These are phyloP conservation scores for Penicillium goetzii DNA, from an alignment of 495 filamentous ascomycete genomes.

Conservation along the genomic window DNA sequence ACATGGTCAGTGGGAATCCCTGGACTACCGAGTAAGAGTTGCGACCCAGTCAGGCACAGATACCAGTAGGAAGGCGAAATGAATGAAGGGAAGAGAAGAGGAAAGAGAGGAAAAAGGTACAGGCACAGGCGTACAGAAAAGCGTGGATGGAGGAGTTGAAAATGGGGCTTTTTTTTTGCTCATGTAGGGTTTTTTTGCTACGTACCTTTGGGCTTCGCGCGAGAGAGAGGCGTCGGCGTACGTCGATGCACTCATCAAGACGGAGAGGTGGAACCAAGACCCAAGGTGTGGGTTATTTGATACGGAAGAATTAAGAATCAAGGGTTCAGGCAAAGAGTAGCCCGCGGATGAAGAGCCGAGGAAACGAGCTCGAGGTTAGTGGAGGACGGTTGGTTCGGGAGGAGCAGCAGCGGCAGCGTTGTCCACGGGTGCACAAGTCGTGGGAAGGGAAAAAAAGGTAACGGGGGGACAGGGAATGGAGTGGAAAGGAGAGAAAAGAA, in stretches of 20 bases:
- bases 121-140: neutral
- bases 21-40: constrained; percentile 40
- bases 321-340: neutral
- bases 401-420: neutral
- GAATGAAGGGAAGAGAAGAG: constrained; percentile 11
- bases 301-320: constrained; percentile 8
- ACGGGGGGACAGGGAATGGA: constrained; percentile 14
- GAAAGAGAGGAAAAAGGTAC: neutral
- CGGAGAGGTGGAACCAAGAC: constrained; percentile 33
- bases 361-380: constrained; percentile 11
- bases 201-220: constrained; percentile 49
- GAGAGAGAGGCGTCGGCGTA: constrained; percentile 51
- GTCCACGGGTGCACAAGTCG: constrained; percentile 7
- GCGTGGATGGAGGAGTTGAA: neutral
- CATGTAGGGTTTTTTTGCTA: constrained; percentile 12
- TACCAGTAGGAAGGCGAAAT: constrained; percentile 12
- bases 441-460: constrained; percentile 12
- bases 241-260: constrained; percentile 55
- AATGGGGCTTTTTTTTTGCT: neutral
- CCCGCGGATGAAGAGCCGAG: constrained; percentile 11
- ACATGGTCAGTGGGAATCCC: constrained; percentile 48
- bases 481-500: constrained; percentile 15
- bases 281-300: constrained; percentile 19
- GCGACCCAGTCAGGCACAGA: constrained; percentile 23
- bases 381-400: constrained; percentile 5